A percentile compares a stretch with the other conserved stretches of the same genome.
Conservation (phyloP, 2,329 filamentous ascomycete species). For the Penicillium sp. region DNA sequence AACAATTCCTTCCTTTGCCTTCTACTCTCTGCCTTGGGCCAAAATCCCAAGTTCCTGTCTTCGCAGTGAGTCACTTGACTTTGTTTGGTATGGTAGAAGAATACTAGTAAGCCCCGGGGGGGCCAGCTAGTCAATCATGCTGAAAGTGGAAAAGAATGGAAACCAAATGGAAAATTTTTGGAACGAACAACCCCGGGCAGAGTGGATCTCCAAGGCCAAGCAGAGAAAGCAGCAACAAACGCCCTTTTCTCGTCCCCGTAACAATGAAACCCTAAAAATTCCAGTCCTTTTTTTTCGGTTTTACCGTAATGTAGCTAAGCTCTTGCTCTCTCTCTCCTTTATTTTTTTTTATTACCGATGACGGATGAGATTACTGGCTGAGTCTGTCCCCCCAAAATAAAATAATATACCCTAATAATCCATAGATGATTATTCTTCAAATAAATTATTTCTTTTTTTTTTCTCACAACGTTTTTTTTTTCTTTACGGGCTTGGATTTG, state of each 20-base stretch:
- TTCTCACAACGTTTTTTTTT: constrained; percentile 1
- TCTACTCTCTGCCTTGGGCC: background rate
- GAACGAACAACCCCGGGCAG: constrained; percentile 24
- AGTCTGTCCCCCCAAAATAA: background rate
- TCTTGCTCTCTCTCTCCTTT: background rate
- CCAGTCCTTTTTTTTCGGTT: constrained; percentile 28
- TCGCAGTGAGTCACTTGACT: background rate
- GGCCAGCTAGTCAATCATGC: background rate
- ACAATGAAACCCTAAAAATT: constrained; percentile 34
- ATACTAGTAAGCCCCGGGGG: background rate
- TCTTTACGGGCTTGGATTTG: background rate
- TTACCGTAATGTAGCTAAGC: background rate
- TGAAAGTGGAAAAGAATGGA: constrained; percentile 10
- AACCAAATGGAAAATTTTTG: constrained; percentile 17
- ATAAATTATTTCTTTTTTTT: constrained; percentile 13
- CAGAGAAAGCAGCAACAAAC: constrained; percentile 21
- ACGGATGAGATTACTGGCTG: constrained; percentile 2
- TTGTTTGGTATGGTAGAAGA: background rate
- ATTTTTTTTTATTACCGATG: constrained; percentile 9
- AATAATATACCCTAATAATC: constrained; percentile 3
- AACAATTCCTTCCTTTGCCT: background rate
- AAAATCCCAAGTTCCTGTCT: background rate
- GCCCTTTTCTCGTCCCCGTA: constrained; percentile 24
- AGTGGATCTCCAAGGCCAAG: constrained; percentile 7
- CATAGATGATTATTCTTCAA: background rate